Evolutionary conservation across 176 grass and related monocot genomes (phyloP).

Genomic region (Rhynchospora breviuscula): DNA sequence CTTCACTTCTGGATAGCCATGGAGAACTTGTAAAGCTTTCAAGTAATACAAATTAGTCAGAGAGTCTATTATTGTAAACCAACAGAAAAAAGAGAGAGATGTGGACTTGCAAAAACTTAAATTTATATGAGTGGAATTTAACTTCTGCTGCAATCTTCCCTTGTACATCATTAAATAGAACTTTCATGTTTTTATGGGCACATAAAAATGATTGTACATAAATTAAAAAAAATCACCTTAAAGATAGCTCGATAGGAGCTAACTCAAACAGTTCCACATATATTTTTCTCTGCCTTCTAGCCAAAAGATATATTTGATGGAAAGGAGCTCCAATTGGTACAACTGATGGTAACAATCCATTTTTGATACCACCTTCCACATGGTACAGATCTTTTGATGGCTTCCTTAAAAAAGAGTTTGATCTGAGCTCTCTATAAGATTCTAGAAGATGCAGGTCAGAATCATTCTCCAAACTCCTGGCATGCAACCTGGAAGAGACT

Average conservation of each 20-base stretch:
- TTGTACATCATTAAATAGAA: neutral
- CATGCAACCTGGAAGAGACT: constrained; percentile 65
- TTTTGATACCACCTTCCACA: constrained; percentile 20
- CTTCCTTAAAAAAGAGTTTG: constrained; percentile 39
- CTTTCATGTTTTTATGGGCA: neutral
- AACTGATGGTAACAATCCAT: constrained; percentile 69
- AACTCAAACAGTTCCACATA: constrained; percentile 86
- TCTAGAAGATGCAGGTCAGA: constrained; percentile 52
- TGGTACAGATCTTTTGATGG: constrained; percentile 28
- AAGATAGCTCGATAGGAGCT: constrained; percentile 61
- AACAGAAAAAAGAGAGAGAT: neutral
- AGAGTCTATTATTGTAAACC: constrained; percentile 12
- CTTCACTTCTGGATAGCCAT: constrained; percentile 78
- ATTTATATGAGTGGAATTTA: neutral
- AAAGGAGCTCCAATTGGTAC: constrained; percentile 84
- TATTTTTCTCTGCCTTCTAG: constrained; percentile 81
- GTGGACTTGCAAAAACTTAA: neutral
- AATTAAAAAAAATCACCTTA: constrained; percentile 60
- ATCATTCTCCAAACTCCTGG: constrained; percentile 48
- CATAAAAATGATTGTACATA: neutral
- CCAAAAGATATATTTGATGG: constrained; percentile 92
- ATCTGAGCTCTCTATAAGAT: constrained; percentile 34
- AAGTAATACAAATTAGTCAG: constrained; percentile 30
- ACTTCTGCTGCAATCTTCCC: neutral
- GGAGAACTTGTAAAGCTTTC: constrained; percentile 91